Conservation (phyloP, 2,329 filamentous ascomycete species). For the Talaromyces sp. region DNA sequence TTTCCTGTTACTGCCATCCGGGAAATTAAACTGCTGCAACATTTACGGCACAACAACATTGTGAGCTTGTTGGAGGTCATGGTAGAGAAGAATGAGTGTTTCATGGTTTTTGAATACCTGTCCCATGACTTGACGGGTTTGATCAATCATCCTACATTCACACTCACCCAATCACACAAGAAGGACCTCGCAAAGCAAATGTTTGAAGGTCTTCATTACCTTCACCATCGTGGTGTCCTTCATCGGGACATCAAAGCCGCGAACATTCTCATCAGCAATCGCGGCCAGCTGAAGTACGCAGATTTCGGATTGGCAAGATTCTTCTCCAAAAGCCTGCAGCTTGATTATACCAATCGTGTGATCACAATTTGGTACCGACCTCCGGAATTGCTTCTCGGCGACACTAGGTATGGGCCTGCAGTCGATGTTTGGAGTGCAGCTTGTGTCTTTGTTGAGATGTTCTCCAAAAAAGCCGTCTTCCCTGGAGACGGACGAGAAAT, state of each 20-base stretch:
- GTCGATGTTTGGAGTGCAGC: slow-evolving; percentile 97
- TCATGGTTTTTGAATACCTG: slow-evolving; percentile 99
- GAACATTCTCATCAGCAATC: slow-evolving; percentile 89
- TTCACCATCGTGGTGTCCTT: slow-evolving; percentile 87
- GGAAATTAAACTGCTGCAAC: slow-evolving; percentile 94
- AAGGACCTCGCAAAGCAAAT: slow-evolving; percentile 91
- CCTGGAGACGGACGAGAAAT: slow-evolving; percentile 94
- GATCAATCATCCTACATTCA: slow-evolving; percentile 89
- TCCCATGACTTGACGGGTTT: slow-evolving; percentile 93
- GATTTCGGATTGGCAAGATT: slow-evolving; percentile 96
- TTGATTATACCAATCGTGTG: slow-evolving; percentile 97
- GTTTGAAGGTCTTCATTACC: slow-evolving; percentile 88
- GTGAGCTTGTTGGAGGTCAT: slow-evolving; percentile 91
- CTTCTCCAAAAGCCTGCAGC: slow-evolving; percentile 83
- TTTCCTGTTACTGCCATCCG: slow-evolving; percentile 95
- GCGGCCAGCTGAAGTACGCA: slow-evolving; percentile 83
- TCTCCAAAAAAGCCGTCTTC: slow-evolving; percentile 88
- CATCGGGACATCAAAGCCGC: slow-evolving; percentile 98
- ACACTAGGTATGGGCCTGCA: slow-evolving; percentile 82
- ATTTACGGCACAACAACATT: slow-evolving; percentile 83
- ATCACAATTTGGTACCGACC: slow-evolving; percentile 98
- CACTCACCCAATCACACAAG: slow-evolving; percentile 76
- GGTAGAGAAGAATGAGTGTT: slow-evolving; percentile 98
- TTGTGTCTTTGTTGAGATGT: slow-evolving; percentile 94
- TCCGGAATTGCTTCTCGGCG: slow-evolving; percentile 82